Evolutionary conservation across 495 filamentous ascomycete species (phyloP), one percentile per base, ranked within the genome.

Genomic region (Platismatia glauca): DNA sequence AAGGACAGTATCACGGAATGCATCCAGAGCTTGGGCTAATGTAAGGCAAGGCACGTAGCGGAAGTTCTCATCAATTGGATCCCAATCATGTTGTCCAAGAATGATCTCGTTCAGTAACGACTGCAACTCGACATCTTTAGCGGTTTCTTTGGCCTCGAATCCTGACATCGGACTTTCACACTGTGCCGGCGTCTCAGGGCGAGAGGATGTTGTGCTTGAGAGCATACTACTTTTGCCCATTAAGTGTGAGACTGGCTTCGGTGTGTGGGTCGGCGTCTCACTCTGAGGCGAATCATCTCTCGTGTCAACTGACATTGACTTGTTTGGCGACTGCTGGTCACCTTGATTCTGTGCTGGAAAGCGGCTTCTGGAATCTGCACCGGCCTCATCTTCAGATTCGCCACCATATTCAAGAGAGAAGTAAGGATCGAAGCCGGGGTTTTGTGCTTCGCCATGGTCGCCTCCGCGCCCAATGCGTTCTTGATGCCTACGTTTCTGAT

Each of bases 21-120:
- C 89, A 35, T 83, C 84, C 27, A 91, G 86, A n/a, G 91, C 87
- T 69, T 91, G 82, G n/a, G 81, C 78, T 31, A 97, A 77, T 13
- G 93, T 95, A 70, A 97, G 84, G 71, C 90, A 90, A 22, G 94
- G 94, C 7, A 97, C 91, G 69, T 93, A 94, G 20, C 84, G 88
- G 72, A 88, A 87, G 67, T 96, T 90, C 60, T 93, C 89, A n/a
- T 87, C 75, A 56, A 81, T 79, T 27, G 71, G 65, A 31, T 73
- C 71, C 77, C 77, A 80, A 60, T 62, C 46, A 41, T 79, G 75
- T 5, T 78, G 73, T 59, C 80, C 81, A 38, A 87, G 75, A 68
- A 72, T 73, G 75, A 73, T 61, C 66, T 76, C 77, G 62, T 84
- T 81, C 31, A 85, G 24, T 76, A 80, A 52, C 75, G 67, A 55